Base-by-base conservation (phyloP, 805 yeast species). In the Monosporozyma servazzii region DNA sequence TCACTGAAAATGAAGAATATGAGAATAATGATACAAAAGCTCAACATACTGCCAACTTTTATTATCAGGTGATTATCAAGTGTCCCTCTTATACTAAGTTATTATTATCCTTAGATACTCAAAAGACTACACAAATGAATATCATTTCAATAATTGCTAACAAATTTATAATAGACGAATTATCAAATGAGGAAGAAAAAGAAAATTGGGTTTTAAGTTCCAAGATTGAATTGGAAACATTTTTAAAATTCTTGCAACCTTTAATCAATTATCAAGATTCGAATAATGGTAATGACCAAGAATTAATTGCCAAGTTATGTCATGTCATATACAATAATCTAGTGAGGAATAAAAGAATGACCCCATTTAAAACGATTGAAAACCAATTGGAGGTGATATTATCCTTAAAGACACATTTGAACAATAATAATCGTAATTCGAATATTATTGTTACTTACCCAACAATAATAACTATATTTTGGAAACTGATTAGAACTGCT, bases 381-480 rank as follows among this genome's bases (percentile, higher is more conserved):
- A 45, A 50, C 15, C 58, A 58, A 49, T 53, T 58, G 10, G 66
- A 63, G 77, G 80, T 60, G 72, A 80, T 29, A 65, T 68, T 56
- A 57, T 64, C 56, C 2, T 48, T 65, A 21, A 63, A 56, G 45
- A 61, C 56, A 48, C 56, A 58, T 58, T 57, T 53, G 21, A 37
- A 37, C 11, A 37, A 37, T 4, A 56, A 55, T 25, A 62, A 59
- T 47, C 84, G 84, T n/a, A 62, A 74, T 1, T 71, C 67, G 33
- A 80, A 81, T 56, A 75, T 81, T 43, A 75, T 75, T 54, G 80
- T 75, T 62, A 84, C 93, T 0, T 86, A 82, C 63, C 95, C 96
- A 3, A 78, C 96, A 1, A 68, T 91, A 42, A 78, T 89, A 27
- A 75, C 81, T 49, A 75, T 75, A 48, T 76, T 82, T 20, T 72